Base-by-base conservation (phyloP, 495 filamentous ascomycete genomes). In the Aspergillus wentii region DNA sequence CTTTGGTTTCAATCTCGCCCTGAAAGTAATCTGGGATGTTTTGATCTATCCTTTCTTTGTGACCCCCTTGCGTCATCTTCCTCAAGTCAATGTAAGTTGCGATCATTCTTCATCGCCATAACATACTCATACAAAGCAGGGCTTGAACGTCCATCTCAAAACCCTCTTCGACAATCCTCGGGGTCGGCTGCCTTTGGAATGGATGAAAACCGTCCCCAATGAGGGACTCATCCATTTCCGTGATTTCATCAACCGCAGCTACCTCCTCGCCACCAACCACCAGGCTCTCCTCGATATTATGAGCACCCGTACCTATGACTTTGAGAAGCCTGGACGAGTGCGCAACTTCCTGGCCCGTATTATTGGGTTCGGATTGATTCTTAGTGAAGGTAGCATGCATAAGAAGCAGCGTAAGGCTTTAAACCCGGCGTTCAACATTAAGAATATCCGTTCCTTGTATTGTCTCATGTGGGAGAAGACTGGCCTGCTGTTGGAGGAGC, bases 311-410 rank as follows among this genome's bases (percentile, higher is more conserved):
- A 66, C 66, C 6, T 74, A 74, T 39, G 71, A 74, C 41, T 74
- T 71, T 16, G 69, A 76, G 49, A 76, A 75, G 43, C 69, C 70
- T 5, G 54, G 59, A 43, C 59, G 59, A 9, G 55, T 54, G 16
- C 67, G 66, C 19, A 52, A 65, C 21, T 76, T 73, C 14, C 50
- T 96, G 8, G 79, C 79, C 14, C 72, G 76, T 0, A 69, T 94
- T 17, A 56, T 95, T 10, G 90, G 90, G 0, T 64, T 85, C 17
- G 88, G 90, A 0, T 51, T 96, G 5, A 71, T 95, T 16, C 62
- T 94, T 5, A 82, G 85, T 0, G 89, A 95, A 57, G 89, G 88
- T 17, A 79, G 85, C 5, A 82, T 82, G 37, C 88, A 94, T 62
- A 61, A 59, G 44, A 61, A 71, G 30, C 88, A 94, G 63, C 73